Conservation (phyloP, 179 eudicot species). For the Beta lomatogona region DNA sequence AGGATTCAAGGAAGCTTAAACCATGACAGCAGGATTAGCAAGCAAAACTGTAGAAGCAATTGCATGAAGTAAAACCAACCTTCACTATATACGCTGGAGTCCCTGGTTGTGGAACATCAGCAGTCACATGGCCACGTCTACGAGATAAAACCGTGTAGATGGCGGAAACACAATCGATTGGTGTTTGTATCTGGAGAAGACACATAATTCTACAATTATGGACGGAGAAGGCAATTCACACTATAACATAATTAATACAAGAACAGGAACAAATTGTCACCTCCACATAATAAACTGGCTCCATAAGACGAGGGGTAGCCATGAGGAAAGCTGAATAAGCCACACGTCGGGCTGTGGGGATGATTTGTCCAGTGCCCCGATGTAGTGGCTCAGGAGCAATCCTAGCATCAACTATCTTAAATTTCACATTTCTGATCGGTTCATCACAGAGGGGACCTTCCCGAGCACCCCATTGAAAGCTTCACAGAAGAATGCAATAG, state of each 20-base stretch:
- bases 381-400: slow-evolving; percentile 95
- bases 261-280: slow-evolving; percentile 34
- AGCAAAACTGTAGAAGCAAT: not conserved
- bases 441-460: slow-evolving; percentile 99
- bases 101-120: slow-evolving; percentile 98
- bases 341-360: slow-evolving; percentile 98
- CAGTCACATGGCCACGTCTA: slow-evolving; percentile 97
- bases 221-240: not conserved
- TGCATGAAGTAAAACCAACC: slow-evolving; percentile 41
- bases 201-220: slow-evolving; percentile 12
- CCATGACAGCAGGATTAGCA: not conserved
- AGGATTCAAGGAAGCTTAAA: not conserved
- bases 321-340: slow-evolving; percentile 96
- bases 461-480: slow-evolving; percentile 99
- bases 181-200: slow-evolving; percentile 91
- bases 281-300: slow-evolving; percentile 96
- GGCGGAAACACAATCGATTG: slow-evolving; percentile 93
- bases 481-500: slow-evolving; percentile 30
- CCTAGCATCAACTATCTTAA: slow-evolving; percentile 95
- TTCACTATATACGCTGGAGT: slow-evolving; percentile 96
- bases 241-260: not conserved
- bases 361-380: slow-evolving; percentile 97
- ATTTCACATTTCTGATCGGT: slow-evolving; percentile 96
- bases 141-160: slow-evolving; percentile 93
- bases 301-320: slow-evolving; percentile 99